Conservation (phyloP, 2,329 filamentous ascomycete species). For the Geoglossum cookeanum region DNA sequence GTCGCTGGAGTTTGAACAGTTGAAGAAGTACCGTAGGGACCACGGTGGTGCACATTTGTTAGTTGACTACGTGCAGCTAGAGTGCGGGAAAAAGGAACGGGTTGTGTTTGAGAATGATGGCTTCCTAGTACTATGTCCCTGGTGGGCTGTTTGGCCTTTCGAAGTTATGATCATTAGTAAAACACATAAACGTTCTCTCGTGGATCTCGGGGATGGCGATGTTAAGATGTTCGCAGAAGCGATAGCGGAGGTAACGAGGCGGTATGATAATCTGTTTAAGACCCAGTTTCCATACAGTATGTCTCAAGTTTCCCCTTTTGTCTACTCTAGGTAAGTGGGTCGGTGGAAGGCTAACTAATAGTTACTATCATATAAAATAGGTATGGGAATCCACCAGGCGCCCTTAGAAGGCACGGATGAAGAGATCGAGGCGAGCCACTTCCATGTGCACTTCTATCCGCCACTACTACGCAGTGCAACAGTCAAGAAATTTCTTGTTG, state of each 20-base stretch:
- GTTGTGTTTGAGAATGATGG: constrained; percentile 72
- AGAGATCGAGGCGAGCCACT: constrained; percentile 71
- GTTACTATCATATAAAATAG: constrained; percentile 18
- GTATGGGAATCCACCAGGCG: constrained; percentile 90
- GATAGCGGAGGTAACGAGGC: constrained; percentile 69
- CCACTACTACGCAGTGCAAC: constrained; percentile 82
- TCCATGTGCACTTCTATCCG: constrained; percentile 97
- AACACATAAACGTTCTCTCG: constrained; percentile 62
- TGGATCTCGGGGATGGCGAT: constrained; percentile 60
- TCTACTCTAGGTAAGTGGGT: neutral
- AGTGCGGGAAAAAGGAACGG: constrained; percentile 63
- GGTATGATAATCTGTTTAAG: constrained; percentile 95
- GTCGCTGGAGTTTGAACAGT: constrained; percentile 54
- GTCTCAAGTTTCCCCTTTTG: constrained; percentile 15
- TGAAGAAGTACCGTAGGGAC: constrained; percentile 57
- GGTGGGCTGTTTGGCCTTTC: constrained; percentile 97
- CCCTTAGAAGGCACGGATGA: constrained; percentile 65
- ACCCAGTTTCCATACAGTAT: constrained; percentile 87
- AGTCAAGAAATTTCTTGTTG: constrained; percentile 89
- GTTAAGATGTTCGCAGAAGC: constrained; percentile 58
- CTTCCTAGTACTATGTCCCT: constrained; percentile 81
- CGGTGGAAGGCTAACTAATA: neutral
- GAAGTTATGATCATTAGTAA: constrained; percentile 82
- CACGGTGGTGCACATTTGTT: constrained; percentile 60
- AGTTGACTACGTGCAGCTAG: constrained; percentile 69